phyloP scores from a whole-genome alignment of 305 asterid genomes.

The Euphrasia arctica region DNA sequence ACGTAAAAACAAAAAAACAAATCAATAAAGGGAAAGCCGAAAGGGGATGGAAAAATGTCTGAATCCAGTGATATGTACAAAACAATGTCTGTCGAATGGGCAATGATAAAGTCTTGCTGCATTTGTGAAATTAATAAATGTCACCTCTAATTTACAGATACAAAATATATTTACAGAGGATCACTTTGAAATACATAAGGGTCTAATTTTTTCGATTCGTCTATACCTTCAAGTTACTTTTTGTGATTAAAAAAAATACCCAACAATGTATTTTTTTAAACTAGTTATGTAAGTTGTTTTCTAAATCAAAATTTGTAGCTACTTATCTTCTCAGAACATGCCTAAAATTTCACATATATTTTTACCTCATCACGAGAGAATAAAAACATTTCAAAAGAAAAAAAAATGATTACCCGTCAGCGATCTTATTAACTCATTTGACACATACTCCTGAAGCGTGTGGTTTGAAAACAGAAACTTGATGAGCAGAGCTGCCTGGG shows the following conservation, averaged over 20 bases:
- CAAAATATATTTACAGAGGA: conserved; percentile 9
- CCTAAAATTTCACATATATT: too few species aligned
- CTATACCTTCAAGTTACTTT: too few species aligned
- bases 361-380: too few species aligned
- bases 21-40: neutral
- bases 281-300: too few species aligned
- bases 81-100: conserved; percentile 19
- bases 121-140: conserved; percentile 12
- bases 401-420: conserved; percentile 54
- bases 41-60: conserved; percentile 1
- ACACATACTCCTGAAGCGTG: conserved; percentile 83
- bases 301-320: too few species aligned
- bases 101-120: conserved; percentile 20
- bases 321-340: too few species aligned
- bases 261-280: too few species aligned
- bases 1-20: neutral
- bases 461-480: conserved; percentile 79
- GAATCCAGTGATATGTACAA: neutral
- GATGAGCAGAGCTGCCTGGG: conserved; percentile 70
- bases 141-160: neutral
- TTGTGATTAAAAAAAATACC: too few species aligned
- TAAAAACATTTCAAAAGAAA: too few species aligned
- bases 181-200: neutral
- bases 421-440: conserved; percentile 73
- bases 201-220: neutral